Conservation (phyloP, 2,329 filamentous ascomycete species). For the Scolecobasidium constrictum region DNA sequence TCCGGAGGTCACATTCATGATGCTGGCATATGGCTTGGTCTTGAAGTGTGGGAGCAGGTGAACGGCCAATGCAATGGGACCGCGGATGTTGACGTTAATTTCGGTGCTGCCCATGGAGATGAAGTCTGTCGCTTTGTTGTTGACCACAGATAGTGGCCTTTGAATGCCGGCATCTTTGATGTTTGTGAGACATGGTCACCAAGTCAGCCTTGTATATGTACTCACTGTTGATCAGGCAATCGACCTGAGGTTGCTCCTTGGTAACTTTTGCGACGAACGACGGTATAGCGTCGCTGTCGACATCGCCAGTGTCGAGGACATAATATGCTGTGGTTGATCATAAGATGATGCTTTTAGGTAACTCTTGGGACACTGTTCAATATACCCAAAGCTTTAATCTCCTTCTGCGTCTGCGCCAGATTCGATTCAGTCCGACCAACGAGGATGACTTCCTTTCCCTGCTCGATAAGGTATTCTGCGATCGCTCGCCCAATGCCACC, state of each 20-base stretch:
- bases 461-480: conserved; percentile 34
- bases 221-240: conserved; percentile 51
- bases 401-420: conserved; percentile 31
- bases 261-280: conserved; percentile 35
- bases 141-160: conserved; percentile 35
- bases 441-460: conserved; percentile 41
- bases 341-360: not conserved
- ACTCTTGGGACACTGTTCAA: not conserved
- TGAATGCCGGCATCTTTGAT: conserved; percentile 50
- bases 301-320: conserved; percentile 39
- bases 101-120: conserved; percentile 36
- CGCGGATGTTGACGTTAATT: conserved; percentile 47
- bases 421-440: conserved; percentile 45
- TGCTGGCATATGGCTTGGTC: conserved; percentile 26
- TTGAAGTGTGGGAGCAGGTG: conserved; percentile 40
- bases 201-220: too few species aligned
- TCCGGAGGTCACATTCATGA: conserved; percentile 45
- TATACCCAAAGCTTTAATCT: conserved; percentile 27
- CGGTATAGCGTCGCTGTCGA: conserved; percentile 26
- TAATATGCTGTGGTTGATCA: conserved; percentile 38
- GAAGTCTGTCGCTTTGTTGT: conserved; percentile 27
- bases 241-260: conserved; percentile 40
- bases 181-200: too few species aligned
- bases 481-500: conserved; percentile 43
- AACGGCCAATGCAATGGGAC: conserved; percentile 45